Base-by-base conservation (phyloP, 2,329 filamentous ascomycete genomes). In the Hypoxylon sp. region DNA sequence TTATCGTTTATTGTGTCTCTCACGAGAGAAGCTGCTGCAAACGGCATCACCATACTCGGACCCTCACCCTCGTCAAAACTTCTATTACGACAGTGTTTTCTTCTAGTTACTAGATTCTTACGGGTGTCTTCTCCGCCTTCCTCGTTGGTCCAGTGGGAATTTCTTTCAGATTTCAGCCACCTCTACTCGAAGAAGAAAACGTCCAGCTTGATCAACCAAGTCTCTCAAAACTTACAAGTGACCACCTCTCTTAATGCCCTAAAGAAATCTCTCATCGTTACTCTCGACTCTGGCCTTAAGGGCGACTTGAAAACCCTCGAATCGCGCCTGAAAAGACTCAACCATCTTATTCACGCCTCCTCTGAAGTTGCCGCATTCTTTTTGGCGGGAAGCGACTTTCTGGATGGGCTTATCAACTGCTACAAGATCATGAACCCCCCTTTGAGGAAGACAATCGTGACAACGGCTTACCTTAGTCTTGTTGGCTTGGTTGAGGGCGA, bases 311-410 rank as follows among this genome's bases (percentile, higher is more conserved):
- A 77, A 27, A 69, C 72, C 5, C 75, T 83, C 0, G 83, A 88
- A 63, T 67, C 69, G 1, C 74, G 75, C 0, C 73, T 91, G 21
- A 76, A 77, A 35, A 74, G 74, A 7, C 66, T 90, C n/a, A 88
- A 84, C 51, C 78, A 83, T 38, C 72, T 92, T 3, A 72, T 91
- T 4, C 78, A 83, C 60, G 76, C 75, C 5, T 90, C 86, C 4
- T 75, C 83, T 0, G 74, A 78, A 13, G 74, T 77, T 0, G 81
- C 80, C 13, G 72, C 75, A 1, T 76, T 89, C 60, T 86, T 96
- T 63, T 81, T 96, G 61, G 88, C 88, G 0, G 93, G 93, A 1
- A 91, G 89, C 40, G 93, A 97, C 71, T 93, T 94, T 62, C 71
- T 96, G 13, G 93, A 97, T 67, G 84, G 88, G 0, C 77, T 96